A percentile compares a stretch with the other conserved stretches of the same genome.
These are phyloP conservation scores for Bruguiera parviflora DNA, from an alignment of 345 rosid species.

Conservation along the genomic window DNA sequence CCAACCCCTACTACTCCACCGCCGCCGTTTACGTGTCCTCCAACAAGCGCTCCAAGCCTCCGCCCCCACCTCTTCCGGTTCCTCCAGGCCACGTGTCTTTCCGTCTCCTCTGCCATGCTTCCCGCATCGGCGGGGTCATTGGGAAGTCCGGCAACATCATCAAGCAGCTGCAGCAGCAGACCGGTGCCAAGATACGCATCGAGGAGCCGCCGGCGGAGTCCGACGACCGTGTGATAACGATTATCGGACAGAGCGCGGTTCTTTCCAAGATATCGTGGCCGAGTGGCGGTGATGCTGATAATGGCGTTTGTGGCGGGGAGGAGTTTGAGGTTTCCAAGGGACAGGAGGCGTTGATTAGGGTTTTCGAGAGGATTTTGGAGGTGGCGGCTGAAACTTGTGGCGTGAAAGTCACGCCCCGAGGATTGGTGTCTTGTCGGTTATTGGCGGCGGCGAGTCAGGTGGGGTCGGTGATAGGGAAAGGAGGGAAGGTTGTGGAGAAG, in stretches of 20 bases:
- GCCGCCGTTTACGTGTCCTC: conserved; percentile 37
- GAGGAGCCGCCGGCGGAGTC: conserved; percentile 65
- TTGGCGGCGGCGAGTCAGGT: conserved; percentile 67
- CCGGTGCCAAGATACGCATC: conserved; percentile 73
- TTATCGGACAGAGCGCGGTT: conserved; percentile 40
- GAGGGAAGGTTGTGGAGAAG: conserved; percentile 75
- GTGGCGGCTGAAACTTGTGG: conserved; percentile 52
- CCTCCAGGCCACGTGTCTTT: conserved; percentile 63
- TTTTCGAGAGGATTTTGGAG: conserved; percentile 67
- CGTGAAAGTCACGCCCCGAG: conserved; percentile 23
- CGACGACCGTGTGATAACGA: conserved; percentile 64
- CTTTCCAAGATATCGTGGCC: conserved; percentile 21
- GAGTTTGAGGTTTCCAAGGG: conserved; percentile 61
- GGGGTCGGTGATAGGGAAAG: conserved; percentile 82
- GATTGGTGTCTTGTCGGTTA: conserved; percentile 63
- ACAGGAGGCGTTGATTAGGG: conserved; percentile 74
- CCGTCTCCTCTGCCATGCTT: conserved; percentile 65
- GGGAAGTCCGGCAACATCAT: conserved; percentile 78
- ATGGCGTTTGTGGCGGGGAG: conserved; percentile 26
- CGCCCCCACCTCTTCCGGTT: conserved; percentile 32
- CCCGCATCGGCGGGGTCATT: conserved; percentile 76
- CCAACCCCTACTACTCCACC: neutral
- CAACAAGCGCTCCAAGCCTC: conserved; percentile 53
- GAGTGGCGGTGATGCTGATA: neutral
- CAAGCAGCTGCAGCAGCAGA: conserved; percentile 72